Evolutionary conservation across 225 moss, liverwort and hornwort species (phyloP).

Genomic region (Sphagnum tenellum): DNA sequence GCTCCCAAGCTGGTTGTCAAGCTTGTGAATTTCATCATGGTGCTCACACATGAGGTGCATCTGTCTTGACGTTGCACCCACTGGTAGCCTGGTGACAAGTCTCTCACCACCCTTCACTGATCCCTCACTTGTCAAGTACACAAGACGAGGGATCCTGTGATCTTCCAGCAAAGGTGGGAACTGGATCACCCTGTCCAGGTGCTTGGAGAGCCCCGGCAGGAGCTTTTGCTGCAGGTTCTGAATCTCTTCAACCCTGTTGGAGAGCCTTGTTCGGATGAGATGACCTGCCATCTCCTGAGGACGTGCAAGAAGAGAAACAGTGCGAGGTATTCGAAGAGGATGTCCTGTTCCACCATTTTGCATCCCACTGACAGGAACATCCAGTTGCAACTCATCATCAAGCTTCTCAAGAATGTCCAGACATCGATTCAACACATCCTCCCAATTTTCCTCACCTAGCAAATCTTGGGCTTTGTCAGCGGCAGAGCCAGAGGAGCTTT

Average conservation of each 20-base stretch:
- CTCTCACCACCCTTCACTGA: conserved; percentile 36
- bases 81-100: conserved; percentile 31
- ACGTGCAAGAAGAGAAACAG: conserved; percentile 41
- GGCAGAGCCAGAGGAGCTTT: conserved; percentile 1
- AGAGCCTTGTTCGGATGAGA: conserved; percentile 16
- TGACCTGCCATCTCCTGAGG: conserved; percentile 40
- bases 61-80: conserved; percentile 41
- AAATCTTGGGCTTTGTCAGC: conserved; percentile 28
- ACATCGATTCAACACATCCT: conserved; percentile 36
- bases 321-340: conserved; percentile 30
- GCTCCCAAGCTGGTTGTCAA: conserved; percentile 51
- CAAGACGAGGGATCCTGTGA: conserved; percentile 31
- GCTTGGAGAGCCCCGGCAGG: conserved; percentile 26
- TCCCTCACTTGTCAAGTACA: conserved; percentile 41
- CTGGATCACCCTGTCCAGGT: conserved; percentile 32
- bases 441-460: conserved; percentile 41
- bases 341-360: neutral
- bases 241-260: conserved; percentile 17
- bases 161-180: conserved; percentile 37
- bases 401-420: conserved; percentile 37
- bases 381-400: conserved; percentile 26
- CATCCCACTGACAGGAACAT: neutral
- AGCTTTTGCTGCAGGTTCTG: conserved; percentile 18
- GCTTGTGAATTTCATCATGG: conserved; percentile 45
- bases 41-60: conserved; percentile 67